Percentiles rank a stretch among this genome's conserved stretches.
Conservation (phyloP, 306 rosid species). For the Geum urbanum region DNA sequence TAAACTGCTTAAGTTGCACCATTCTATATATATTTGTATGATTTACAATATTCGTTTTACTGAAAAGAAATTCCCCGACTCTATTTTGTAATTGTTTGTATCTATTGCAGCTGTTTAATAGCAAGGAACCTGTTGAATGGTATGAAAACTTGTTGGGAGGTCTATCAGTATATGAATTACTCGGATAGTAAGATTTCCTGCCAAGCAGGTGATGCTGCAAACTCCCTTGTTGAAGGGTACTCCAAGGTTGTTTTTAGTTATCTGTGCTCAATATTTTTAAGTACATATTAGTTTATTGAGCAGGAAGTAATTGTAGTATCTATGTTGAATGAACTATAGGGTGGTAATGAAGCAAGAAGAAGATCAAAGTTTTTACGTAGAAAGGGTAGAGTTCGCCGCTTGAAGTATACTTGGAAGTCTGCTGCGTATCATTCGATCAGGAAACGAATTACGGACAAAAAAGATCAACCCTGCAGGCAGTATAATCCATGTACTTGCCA, state of each 20-base stretch:
- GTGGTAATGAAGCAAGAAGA: conserved; percentile 83
- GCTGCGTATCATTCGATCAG: conserved; percentile 97
- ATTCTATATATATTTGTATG: neutral
- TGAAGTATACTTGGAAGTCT: conserved; percentile 96
- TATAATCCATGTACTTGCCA: conserved; percentile 95
- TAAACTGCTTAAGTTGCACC: neutral
- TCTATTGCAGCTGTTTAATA: conserved; percentile 72
- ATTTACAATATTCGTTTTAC: neutral
- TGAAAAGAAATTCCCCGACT: conserved; percentile 1
- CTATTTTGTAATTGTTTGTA: conserved; percentile 23
- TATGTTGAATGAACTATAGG: conserved; percentile 50
- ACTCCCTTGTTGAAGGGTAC: conserved; percentile 78
- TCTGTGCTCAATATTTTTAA: conserved; percentile 16
- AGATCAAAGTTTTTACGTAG: conserved; percentile 92
- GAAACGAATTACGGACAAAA: conserved; percentile 91
- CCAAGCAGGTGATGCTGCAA: conserved; percentile 73
- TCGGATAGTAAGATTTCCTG: conserved; percentile 70
- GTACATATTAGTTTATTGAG: conserved; percentile 20
- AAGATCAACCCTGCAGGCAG: conserved; percentile 98
- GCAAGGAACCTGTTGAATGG: conserved; percentile 91
- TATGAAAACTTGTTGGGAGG: conserved; percentile 89
- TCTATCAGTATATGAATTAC: conserved; percentile 81
- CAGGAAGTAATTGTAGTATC: conserved; percentile 10
- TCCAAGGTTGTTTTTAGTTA: conserved; percentile 63
- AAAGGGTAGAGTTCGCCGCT: conserved; percentile 96